phyloP scores from a whole-genome alignment of 83 land plant species.

The Diphasiastrum complanatum region DNA sequence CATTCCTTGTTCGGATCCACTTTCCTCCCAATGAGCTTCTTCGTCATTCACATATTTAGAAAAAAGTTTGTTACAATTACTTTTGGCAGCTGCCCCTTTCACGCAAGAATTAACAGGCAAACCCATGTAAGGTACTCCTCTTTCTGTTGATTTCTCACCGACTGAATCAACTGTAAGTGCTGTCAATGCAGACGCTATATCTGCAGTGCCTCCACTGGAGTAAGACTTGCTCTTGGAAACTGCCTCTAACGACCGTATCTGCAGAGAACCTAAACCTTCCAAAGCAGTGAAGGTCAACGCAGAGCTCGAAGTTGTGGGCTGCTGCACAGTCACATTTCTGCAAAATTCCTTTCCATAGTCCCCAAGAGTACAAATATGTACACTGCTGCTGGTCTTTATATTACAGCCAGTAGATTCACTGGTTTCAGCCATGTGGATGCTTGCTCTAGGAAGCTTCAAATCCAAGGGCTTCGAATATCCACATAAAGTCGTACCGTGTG shows the following conservation, averaged over 20 bases:
- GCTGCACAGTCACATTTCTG: conserved; percentile 4
- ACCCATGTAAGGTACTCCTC: conserved; percentile 5
- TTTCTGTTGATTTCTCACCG: conserved; percentile 14
- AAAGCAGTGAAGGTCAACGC: not conserved
- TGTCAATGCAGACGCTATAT: conserved; percentile 23
- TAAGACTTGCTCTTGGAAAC: conserved; percentile 18
- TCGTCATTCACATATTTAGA: conserved; percentile 11
- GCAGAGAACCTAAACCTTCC: conserved; percentile 27
- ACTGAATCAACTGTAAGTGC: conserved; percentile 24
- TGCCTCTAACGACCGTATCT: conserved; percentile 20
- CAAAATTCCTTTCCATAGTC: conserved; percentile 12
- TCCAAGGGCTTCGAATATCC: too few species aligned
- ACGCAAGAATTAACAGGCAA: conserved; percentile 10
- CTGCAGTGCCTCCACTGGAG: conserved; percentile 18
- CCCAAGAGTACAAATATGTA: too few species aligned
- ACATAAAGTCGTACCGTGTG: too few species aligned
- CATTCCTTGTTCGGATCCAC: conserved; percentile 24
- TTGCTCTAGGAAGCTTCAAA: too few species aligned
- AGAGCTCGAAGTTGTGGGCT: conserved; percentile 2
- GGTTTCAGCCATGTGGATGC: too few species aligned
- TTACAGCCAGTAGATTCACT: too few species aligned
- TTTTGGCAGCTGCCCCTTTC: conserved; percentile 1
- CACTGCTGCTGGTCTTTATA: too few species aligned
- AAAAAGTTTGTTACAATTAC: conserved; percentile 6
- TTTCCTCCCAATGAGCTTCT: conserved; percentile 18